Evolutionary conservation across 2,329 filamentous ascomycete species (phyloP).

Genomic region (Chaetomium sp.): DNA sequence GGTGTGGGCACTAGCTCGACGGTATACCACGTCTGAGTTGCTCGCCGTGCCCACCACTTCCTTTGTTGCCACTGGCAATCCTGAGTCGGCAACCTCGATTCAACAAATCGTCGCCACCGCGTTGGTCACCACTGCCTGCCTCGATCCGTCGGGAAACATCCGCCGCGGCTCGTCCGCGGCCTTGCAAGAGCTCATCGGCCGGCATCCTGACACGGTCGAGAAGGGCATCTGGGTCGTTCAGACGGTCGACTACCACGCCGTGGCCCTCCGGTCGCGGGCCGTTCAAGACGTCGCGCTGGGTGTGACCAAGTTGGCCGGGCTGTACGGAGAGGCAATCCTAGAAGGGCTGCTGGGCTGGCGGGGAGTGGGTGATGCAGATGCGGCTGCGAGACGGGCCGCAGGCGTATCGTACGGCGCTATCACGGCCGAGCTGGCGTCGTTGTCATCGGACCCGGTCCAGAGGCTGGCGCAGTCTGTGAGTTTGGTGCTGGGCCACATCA

Average conservation of each 20-base stretch:
- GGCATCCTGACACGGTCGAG: constrained; percentile 78
- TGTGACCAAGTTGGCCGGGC: constrained; percentile 60
- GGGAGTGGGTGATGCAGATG: constrained; percentile 75
- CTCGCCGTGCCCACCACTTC: constrained; percentile 50
- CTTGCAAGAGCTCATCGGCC: constrained; percentile 85
- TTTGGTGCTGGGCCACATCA: constrained; percentile 39
- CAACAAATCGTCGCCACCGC: constrained; percentile 75
- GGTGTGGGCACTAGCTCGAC: constrained; percentile 83
- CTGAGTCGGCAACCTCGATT: constrained; percentile 42
- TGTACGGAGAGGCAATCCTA: constrained; percentile 64
- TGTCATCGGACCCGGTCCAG: constrained; percentile 18
- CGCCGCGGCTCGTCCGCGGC: constrained; percentile 87
- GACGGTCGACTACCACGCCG: constrained; percentile 84
- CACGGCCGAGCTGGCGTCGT: constrained; percentile 34
- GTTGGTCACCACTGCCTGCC: constrained; percentile 71
- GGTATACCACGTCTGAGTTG: constrained; percentile 77
- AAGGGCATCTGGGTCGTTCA: constrained; percentile 84
- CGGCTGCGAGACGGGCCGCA: constrained; percentile 63
- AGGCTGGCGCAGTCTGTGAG: constrained; percentile 31
- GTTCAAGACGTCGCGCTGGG: constrained; percentile 68
- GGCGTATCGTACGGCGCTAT: constrained; percentile 62
- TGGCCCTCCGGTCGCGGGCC: constrained; percentile 78
- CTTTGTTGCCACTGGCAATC: constrained; percentile 29
- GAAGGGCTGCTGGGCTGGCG: constrained; percentile 75
- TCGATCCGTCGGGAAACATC: constrained; percentile 91